Conservation (phyloP, 768 basidiomycete genomes). For the Pulveroboletus sp. region DNA sequence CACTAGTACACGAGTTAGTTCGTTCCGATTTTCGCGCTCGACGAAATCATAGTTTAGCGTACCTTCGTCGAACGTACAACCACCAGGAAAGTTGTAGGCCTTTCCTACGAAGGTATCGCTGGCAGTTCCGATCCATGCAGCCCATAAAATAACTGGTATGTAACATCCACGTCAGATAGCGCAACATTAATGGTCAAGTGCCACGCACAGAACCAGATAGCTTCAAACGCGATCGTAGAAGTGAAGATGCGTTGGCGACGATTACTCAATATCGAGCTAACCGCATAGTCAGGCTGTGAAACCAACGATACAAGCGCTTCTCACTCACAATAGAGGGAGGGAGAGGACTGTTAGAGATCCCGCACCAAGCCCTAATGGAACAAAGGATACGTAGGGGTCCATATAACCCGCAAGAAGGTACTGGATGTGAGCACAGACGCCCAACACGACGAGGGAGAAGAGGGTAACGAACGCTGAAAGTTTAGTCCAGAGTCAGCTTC, state of each 20-base stretch:
- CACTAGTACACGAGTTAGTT: slow-evolving; percentile 5
- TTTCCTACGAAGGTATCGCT: slow-evolving; percentile 9
- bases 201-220: slow-evolving; percentile 26
- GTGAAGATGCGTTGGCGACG: slow-evolving; percentile 11
- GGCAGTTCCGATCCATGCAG: slow-evolving; percentile 19
- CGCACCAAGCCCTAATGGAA: slow-evolving; percentile 14
- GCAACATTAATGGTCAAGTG: not conserved
- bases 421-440: slow-evolving; percentile 19
- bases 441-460: slow-evolving; percentile 18
- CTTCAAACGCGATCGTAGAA: slow-evolving; percentile 24
- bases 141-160: slow-evolving; percentile 20
- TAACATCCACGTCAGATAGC: not conserved
- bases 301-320: not conserved
- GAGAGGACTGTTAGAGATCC: slow-evolving; percentile 16
- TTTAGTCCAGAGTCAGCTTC: not conserved
- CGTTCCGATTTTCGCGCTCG: not conserved
- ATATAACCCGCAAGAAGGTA: slow-evolving; percentile 8
- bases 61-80: slow-evolving; percentile 14
- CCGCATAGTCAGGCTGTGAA: not conserved
- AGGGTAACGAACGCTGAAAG: slow-evolving; percentile 14
- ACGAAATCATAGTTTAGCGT: not conserved
- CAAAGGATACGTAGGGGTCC: slow-evolving; percentile 3
- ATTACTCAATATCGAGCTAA: slow-evolving; percentile 17
- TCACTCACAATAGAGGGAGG: slow-evolving; percentile 26
- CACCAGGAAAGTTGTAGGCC: slow-evolving; percentile 13